Base-by-base conservation (phyloP, 148 eudicot species). In the Rhododendron kiyosumense region DNA sequence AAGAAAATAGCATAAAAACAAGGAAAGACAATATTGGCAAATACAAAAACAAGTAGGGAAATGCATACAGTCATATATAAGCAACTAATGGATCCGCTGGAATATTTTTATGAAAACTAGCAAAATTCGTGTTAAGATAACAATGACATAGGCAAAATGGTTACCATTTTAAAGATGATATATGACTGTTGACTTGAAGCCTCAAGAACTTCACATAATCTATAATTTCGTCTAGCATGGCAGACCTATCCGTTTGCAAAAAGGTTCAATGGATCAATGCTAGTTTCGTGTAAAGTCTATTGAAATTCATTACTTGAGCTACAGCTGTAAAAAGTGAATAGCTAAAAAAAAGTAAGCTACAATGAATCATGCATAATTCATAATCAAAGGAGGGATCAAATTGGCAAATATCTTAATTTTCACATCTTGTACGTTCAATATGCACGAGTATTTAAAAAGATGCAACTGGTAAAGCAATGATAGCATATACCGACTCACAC, bases 151-250 rank as follows among this genome's bases (percentile, higher is more conserved):
- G n/a, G n/a, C n/a, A n/a, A n/a, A n/a, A n/a, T n/a, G n/a, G n/a
- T 41, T 41, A 41, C 45, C 45, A 41, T 7, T 41, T 41, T 41
- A 10, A 65, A 24, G 65, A 63, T 41, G 75, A n/a, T 17, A 24
- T 2, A 32, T 13, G n/a, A 69, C 24, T 32, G 48, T 92, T 92
- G 83, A 91, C 95, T 88, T 92, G 94, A 54, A 93, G 93, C 90
- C 92, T 87, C 46, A 92, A 85, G 90, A 92, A 93, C 81, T 92
- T 93, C 83, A 93, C 94, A 76, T 93, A 93, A 74, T 92, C 94
- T 84, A 90, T 87, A 86, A 93, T 90, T 84, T 91, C 93, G 83
- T 92, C 94, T 34, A 93, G 91, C 93, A 92, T 93, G n/a, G 94
- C 92, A 24, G 93, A 93, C 88, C 90, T 93, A 77, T 93, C 94